Conservation (phyloP, 257 asterid genomes). For the Nicotiana obtusifolia region DNA sequence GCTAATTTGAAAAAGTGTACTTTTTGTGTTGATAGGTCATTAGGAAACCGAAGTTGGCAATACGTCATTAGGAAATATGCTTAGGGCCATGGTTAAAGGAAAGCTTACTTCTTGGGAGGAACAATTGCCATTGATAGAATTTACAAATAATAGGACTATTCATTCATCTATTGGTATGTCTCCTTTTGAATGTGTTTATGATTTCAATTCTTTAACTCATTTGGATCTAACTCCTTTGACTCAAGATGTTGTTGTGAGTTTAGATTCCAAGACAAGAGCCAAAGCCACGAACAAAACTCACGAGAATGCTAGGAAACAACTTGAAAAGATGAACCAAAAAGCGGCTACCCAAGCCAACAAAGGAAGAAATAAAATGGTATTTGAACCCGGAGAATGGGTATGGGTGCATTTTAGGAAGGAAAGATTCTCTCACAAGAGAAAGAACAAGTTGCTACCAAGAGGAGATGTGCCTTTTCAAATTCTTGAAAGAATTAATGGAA, state of each 20-base stretch:
- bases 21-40: not conserved
- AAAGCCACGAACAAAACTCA: not conserved
- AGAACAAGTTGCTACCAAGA: not conserved
- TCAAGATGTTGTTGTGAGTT: not conserved
- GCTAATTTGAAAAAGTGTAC: not conserved
- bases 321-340: not conserved
- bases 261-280: not conserved
- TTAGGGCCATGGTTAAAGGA: not conserved
- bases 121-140: not conserved
- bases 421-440: not conserved
- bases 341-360: too few relatives aligned
- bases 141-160: not conserved
- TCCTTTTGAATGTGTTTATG: not conserved
- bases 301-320: not conserved
- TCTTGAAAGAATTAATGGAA: not conserved
- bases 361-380: too few relatives aligned
- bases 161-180: not conserved
- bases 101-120: not conserved
- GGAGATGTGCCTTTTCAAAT: not conserved
- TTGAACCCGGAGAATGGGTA: too few relatives aligned
- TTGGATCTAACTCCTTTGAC: not conserved
- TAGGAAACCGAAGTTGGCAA: too few relatives aligned
- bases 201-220: too few relatives aligned
- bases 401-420: too few relatives aligned
- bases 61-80: not conserved